Conservation (phyloP, 768 basidiomycete genomes). For the Russula foetens region DNA sequence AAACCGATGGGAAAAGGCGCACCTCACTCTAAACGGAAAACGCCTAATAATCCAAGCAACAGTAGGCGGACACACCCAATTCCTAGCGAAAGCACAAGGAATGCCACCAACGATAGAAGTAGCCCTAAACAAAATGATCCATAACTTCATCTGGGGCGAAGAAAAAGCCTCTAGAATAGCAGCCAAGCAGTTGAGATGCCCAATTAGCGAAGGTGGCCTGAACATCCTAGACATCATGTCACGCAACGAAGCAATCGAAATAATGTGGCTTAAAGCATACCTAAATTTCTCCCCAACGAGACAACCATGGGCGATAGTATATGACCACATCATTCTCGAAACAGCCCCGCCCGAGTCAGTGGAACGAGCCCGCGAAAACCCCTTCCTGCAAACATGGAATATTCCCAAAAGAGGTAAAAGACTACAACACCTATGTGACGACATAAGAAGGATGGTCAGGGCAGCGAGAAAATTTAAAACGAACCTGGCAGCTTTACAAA, state of each 20-base stretch:
- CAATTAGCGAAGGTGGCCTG: neutral
- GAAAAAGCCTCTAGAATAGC: neutral
- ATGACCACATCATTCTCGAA: neutral
- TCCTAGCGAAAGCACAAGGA: neutral
- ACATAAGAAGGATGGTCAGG: conserved; percentile 2
- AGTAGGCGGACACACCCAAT: neutral
- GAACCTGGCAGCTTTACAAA: neutral
- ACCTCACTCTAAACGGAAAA: neutral
- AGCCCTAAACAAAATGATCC: neutral
- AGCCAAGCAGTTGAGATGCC: neutral
- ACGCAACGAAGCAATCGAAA: conserved; percentile 11
- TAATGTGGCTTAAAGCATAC: conserved; percentile 13
- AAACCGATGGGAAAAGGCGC: neutral
- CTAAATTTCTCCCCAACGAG: neutral
- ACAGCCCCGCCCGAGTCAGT: neutral
- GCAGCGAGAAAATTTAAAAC: neutral
- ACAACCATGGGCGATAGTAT: conserved; percentile 14
- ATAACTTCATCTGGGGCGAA: conserved; percentile 20
- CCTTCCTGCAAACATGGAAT: conserved; percentile 16
- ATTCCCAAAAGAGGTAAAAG: neutral
- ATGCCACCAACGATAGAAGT: neutral
- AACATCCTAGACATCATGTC: conserved; percentile 9
- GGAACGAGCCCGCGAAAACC: neutral
- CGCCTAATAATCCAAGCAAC: neutral
- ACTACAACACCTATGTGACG: neutral